Base-by-base conservation (phyloP, 495 filamentous ascomycete genomes). In the Hyaloscypha variabilis region DNA sequence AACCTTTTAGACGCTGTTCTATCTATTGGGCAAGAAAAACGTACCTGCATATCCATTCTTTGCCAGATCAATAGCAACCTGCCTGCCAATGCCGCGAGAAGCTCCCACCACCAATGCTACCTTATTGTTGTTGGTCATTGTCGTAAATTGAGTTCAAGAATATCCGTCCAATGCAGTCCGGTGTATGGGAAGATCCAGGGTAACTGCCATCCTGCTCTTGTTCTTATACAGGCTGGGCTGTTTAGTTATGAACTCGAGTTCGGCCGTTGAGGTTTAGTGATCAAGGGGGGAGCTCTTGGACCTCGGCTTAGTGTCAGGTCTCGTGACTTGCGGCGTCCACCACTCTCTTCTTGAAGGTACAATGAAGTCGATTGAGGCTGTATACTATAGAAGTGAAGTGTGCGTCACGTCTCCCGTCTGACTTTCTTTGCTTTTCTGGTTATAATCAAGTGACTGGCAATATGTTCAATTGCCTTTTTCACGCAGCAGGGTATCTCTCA, bases 41-140 rank as follows among this genome's bases (percentile, higher is more conserved):
- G 60, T 76, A 89, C 91, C 90, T 52, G 82, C 77, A 68, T 94
- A 95, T 25, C 87, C 88, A 57, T 87, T 82, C 68, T 81, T 84
- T 19, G 90, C 89, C 1, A 94, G 79, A 70, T 90, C 87, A 71
- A 95, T 85, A 57, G 91, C 90, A 34, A 95, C 79, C 69, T 93
- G 91, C 26, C 91, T 81, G 19, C 91, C 91, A 59, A 95, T 94
- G 19, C 91, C 91, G 34, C 91, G 77, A 0, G 90, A 92, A 0
- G 88, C 91, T 26, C 90, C 91, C 36, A 94, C 80, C 21, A 93
- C 79, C 3, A 94, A 77, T 8, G 90, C 90, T 2, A 92, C 88
- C 25, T 57, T 53, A 42, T 67, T 55, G 31, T 57, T 65, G 13
- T 28, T 59, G 57, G 60, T 29, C 69, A 72, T 76, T 28, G 76